A percentile compares a stretch with the other conserved stretches of the same genome.
phyloP scores from a whole-genome alignment of 495 filamentous ascomycete genomes.

The Lasiosphaeria hispida region DNA sequence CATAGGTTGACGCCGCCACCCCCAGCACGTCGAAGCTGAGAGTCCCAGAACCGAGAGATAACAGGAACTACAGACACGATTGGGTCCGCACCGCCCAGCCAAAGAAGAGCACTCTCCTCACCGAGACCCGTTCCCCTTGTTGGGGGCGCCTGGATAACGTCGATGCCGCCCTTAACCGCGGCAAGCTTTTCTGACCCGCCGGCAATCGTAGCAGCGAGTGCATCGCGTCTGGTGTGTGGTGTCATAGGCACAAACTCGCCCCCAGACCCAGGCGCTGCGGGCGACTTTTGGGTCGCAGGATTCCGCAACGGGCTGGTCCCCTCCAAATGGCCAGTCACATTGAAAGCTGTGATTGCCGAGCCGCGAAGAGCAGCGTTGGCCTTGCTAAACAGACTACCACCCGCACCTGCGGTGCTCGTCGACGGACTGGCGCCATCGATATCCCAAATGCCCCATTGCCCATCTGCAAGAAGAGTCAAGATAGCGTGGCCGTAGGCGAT shows the following conservation, averaged over 20 bases:
- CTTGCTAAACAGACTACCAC: conserved; percentile 51
- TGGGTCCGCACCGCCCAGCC: conserved; percentile 59
- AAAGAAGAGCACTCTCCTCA: conserved; percentile 67
- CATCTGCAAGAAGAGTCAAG: conserved; percentile 73
- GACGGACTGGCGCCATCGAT: conserved; percentile 60
- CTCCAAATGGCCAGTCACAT: conserved; percentile 65
- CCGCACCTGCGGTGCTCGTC: conserved; percentile 39
- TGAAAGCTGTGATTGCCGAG: conserved; percentile 64
- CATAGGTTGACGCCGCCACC: conserved; percentile 60
- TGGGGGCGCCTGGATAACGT: conserved; percentile 46
- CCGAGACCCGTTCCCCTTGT: conserved; percentile 46
- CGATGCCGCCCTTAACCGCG: conserved; percentile 59
- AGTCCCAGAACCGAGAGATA: conserved; percentile 63
- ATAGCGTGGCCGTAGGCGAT: conserved; percentile 74
- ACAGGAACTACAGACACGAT: conserved; percentile 61
- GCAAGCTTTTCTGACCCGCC: conserved; percentile 38
- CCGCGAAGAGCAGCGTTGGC: conserved; percentile 58
- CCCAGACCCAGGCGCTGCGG: conserved; percentile 26
- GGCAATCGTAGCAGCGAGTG: conserved; percentile 28
- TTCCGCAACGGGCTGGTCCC: conserved; percentile 44
- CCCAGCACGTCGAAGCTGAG: conserved; percentile 55
- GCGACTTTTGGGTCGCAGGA: conserved; percentile 45
- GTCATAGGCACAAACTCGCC: conserved; percentile 75
- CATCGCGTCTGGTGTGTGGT: conserved; percentile 68
- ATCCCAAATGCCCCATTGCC: conserved; percentile 95